Base-by-base conservation (phyloP, 345 rosid species). In the Salix purpurea region DNA sequence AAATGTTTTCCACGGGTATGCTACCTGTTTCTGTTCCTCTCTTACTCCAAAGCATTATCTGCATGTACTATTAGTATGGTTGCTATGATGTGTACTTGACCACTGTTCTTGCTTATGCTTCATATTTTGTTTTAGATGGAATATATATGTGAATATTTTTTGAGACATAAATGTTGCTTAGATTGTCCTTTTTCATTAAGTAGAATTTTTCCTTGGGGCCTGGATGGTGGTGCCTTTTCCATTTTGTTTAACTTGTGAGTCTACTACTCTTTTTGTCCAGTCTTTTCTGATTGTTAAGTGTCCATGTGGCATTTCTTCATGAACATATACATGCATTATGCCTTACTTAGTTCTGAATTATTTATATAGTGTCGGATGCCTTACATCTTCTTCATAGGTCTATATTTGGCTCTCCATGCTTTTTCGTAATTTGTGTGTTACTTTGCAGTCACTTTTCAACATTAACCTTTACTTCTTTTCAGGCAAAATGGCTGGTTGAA, bases 401-500 rank as follows among this genome's bases (percentile, higher is more conserved):
- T 42, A 21, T 28, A 12, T 54, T 21, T 76, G 32, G 13, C 70
- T 40, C n/a, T 56, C 16, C 67, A 39, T 26, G 24, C 50, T 24
- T 61, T 21, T 39, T 21, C 65, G 30, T 4, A 32, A 30, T 50
- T n/a, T 42, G 42, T 19, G 40, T 74, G 62, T 67, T 54, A 1
- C 42, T 56, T 14, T 67, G 28, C n/a, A 14, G 65, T 77, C 39
- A 13, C 28, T 65, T 21, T 79, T 36, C 34, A 19, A 7, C 10
- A 37, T 56, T 13, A 4, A 36, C 48, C 5, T 64, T 30, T 75
- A 30, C 65, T 78, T 67, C 52, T 75, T 79, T 85, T 58, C 75
- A 96, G 99, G 99, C 97, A 70, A 96, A 92, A 78, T 96, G 95
- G 95, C 85, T 96, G 71, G 95, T 91, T 73, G 99, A 96, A 75